phyloP scores from a whole-genome alignment of 257 asterid species.

The Solanum rostratum region DNA sequence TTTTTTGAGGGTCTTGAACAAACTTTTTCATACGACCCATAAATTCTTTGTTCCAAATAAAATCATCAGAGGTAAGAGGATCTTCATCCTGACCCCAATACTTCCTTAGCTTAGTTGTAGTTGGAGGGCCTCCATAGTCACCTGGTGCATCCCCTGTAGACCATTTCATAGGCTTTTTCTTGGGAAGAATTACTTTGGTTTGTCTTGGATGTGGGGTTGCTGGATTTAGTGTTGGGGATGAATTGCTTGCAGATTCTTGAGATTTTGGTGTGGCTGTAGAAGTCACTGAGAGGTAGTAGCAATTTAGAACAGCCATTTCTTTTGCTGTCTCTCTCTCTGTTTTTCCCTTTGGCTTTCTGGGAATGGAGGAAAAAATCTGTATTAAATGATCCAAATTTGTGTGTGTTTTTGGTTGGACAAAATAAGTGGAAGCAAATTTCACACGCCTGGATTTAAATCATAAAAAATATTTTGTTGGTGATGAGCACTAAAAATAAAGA shows the following conservation, averaged over 20 bases:
- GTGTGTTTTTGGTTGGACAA: not conserved
- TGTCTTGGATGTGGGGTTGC: slow-evolving; percentile 13
- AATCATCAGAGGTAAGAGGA: slow-evolving; percentile 78
- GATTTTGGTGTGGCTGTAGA: slow-evolving; percentile 49
- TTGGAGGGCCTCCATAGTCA: slow-evolving; percentile 90
- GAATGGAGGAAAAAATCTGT: not conserved
- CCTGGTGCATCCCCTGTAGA: slow-evolving; percentile 89
- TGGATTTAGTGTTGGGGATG: slow-evolving; percentile 13
- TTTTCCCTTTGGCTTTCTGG: not conserved
- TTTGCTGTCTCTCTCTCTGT: not conserved
- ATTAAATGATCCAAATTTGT: not conserved
- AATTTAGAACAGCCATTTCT: slow-evolving; percentile 38
- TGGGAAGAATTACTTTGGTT: slow-evolving; percentile 69
- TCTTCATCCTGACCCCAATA: slow-evolving; percentile 83
- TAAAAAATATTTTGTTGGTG: too few species aligned
- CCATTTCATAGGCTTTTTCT: slow-evolving; percentile 83
- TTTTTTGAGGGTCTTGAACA: slow-evolving; percentile 42
- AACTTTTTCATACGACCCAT: slow-evolving; percentile 67
- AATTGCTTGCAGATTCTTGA: slow-evolving; percentile 28
- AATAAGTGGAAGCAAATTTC: not conserved
- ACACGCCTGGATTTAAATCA: not conserved
- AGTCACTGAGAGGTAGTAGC: slow-evolving; percentile 55
- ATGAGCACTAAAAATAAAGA: too few species aligned
- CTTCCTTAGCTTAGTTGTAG: slow-evolving; percentile 78
- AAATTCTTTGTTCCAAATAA: slow-evolving; percentile 86